A percentile compares a stretch with the other conserved stretches of the same genome.
These are phyloP conservation scores for Scalesia atractyloides DNA, from an alignment of 129 eudicot species.

Conservation along the genomic window DNA sequence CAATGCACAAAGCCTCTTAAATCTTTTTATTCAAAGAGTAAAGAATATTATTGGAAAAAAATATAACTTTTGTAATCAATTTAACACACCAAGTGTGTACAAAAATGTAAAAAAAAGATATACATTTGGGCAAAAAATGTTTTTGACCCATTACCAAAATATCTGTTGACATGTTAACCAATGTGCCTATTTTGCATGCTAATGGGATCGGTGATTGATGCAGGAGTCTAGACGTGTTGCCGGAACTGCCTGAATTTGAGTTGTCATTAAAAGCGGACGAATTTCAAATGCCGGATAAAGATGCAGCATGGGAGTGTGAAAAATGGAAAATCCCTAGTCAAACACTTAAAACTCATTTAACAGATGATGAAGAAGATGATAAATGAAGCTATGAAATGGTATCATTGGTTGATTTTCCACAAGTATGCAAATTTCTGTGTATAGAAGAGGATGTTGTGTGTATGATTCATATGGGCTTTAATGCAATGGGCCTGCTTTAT, in stretches of 20 bases:
- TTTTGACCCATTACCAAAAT: background rate
- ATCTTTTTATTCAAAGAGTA: background rate
- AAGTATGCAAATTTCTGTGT: constrained; percentile 28
- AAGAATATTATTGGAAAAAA: background rate
- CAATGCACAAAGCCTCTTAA: background rate
- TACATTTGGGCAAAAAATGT: background rate
- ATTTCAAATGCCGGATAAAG: constrained; percentile 57
- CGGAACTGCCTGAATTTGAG: constrained; percentile 90
- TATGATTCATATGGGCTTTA: constrained; percentile 5
- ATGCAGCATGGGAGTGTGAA: constrained; percentile 60
- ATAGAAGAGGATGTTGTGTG: constrained; percentile 22
- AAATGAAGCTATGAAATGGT: constrained; percentile 13
- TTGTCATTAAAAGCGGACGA: constrained; percentile 82
- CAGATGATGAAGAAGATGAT: constrained; percentile 49
- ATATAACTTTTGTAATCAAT: background rate
- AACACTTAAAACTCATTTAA: constrained; percentile 59
- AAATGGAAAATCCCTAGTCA: constrained; percentile 55
- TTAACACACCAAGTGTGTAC: background rate
- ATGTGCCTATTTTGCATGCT: background rate
- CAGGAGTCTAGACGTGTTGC: constrained; percentile 70
- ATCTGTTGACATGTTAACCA: background rate
- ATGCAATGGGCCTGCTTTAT: constrained; percentile 13
- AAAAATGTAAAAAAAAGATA: background rate
- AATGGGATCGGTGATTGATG: constrained; percentile 16
- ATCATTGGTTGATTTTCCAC: constrained; percentile 3